phyloP scores from a whole-genome alignment of 2,329 filamentous ascomycete genomes.

The Raffaelea deltoideospora region DNA sequence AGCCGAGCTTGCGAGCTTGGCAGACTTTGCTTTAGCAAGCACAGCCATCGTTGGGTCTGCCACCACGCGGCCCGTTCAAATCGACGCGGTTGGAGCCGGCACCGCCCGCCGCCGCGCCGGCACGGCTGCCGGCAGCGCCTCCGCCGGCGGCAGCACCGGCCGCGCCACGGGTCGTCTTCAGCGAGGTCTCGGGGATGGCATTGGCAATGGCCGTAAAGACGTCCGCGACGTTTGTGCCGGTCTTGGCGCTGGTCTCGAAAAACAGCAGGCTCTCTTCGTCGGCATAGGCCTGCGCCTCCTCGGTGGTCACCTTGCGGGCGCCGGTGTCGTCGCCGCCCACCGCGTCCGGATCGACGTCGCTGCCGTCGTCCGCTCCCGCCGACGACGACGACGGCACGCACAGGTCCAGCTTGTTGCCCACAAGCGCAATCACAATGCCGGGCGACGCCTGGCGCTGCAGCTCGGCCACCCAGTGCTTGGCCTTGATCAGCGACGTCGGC shows the following conservation, averaged over 20 bases:
- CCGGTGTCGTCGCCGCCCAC: constrained; percentile 62
- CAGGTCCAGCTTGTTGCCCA: constrained; percentile 93
- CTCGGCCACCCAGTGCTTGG: constrained; percentile 97
- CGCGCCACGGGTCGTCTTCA: constrained; percentile 60
- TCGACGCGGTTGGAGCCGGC: constrained; percentile 64
- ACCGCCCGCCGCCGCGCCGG: constrained; percentile 22
- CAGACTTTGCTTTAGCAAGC: constrained; percentile 66
- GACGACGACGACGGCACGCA: constrained; percentile 46
- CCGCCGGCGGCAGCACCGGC: constrained; percentile 47
- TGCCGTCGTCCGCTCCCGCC: constrained; percentile 28
- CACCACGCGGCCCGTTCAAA: constrained; percentile 56
- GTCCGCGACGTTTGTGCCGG: constrained; percentile 81
- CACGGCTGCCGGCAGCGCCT: constrained; percentile 39
- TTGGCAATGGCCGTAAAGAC: constrained; percentile 98
- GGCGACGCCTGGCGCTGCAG: constrained; percentile 90
- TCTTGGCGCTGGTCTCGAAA: constrained; percentile 97
- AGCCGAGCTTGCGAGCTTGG: too few relatives aligned
- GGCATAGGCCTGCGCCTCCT: constrained; percentile 83
- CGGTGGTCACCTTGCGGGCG: constrained; percentile 76
- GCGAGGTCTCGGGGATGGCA: constrained; percentile 87
- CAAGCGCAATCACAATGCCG: constrained; percentile 90
- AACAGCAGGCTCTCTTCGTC: constrained; percentile 90
- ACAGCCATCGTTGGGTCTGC: constrained; percentile 76
- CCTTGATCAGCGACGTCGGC: constrained; percentile 85
- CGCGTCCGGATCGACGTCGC: constrained; percentile 38